Evolutionary conservation across 495 filamentous ascomycete species (phyloP), one percentile per base, ranked within the genome.

Genomic region (Penicillium mononematosum): DNA sequence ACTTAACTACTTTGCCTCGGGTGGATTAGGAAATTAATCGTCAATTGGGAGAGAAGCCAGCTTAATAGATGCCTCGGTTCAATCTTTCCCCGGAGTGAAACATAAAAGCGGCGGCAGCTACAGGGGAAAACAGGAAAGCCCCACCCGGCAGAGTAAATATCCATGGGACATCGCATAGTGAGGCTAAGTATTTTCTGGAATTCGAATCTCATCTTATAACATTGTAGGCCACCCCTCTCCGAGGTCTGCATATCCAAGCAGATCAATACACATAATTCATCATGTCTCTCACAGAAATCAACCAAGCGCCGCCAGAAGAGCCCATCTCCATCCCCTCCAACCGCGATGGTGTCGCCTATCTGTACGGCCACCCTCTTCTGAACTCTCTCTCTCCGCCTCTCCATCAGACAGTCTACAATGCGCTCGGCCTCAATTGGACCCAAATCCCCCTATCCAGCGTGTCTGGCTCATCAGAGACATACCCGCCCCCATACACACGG

Each of bases 381-480:
- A 86, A 88, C 64, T 89, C 86, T n/a, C 75, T 88, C 67, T 88
- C 85, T 11, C 88, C 88, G 1, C 78, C 85, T 17, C 78, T 91
- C 11, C 88, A 90, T 68, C 71, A 81, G 58, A 83, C 85, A 34
- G 77, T 89, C 53, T 91, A 85, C 77, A 67, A 74, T 36, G 63
- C 71, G 5, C 70, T 88, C 9, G 73, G 73, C 43, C 78, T 87
- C 50, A 80, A 81, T 59, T 88, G 85, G 81, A 76, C 71, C 41
- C 84, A 89, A 61, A 75, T 84, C 53, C 80, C 74, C 5, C 67
- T 77, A 16, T 77, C 72, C 56, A 75, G 71, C 58, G 68, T 75
- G 16, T 62, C 58, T 19, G 74, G 72, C 60, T 60, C 57, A 45
- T 71, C 71, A 14, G 60, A 60, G 1, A 69, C 72, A 43, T 75